phyloP scores from a whole-genome alignment of 2,329 filamentous ascomycete genomes.

The Neobulgaria alba region DNA sequence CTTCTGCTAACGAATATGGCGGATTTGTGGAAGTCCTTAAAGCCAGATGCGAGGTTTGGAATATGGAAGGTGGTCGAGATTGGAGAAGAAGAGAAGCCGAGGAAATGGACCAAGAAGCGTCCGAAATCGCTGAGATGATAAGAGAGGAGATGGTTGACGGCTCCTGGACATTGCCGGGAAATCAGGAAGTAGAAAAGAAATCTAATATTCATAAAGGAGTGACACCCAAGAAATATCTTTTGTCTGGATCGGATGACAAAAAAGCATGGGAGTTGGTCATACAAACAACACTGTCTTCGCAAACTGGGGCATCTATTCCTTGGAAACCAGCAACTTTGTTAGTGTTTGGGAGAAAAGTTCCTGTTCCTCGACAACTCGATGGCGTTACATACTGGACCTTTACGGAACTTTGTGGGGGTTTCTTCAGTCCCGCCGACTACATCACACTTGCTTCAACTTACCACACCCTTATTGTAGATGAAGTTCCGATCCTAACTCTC shows the following conservation, averaged over 20 bases:
- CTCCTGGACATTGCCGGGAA: background rate
- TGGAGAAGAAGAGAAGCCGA: slow-evolving; percentile 53
- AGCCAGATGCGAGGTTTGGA: slow-evolving; percentile 73
- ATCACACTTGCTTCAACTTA: slow-evolving; percentile 72
- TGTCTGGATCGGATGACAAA: slow-evolving; percentile 15
- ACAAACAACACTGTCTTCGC: slow-evolving; percentile 13
- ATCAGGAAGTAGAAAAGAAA: background rate
- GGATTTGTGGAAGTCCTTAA: slow-evolving; percentile 68
- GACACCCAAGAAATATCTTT: slow-evolving; percentile 23
- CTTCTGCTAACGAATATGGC: slow-evolving; percentile 62
- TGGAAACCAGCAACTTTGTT: slow-evolving; percentile 39
- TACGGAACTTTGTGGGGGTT: slow-evolving; percentile 51
- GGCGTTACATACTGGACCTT: slow-evolving; percentile 61
- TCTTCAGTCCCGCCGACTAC: slow-evolving; percentile 73
- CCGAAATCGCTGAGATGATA: slow-evolving; percentile 27
- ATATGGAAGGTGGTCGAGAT: slow-evolving; percentile 68
- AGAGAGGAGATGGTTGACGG: slow-evolving; percentile 24
- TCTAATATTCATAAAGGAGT: background rate
- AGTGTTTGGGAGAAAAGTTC: slow-evolving; percentile 56
- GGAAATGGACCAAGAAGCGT: slow-evolving; percentile 21
- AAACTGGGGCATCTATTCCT: slow-evolving; percentile 22
- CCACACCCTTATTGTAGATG: slow-evolving; percentile 67
- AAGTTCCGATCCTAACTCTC: slow-evolving; percentile 58
- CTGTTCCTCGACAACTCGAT: slow-evolving; percentile 47
- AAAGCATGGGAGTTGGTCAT: slow-evolving; percentile 20